Evolutionary conservation across 495 filamentous ascomycete species (phyloP).

Genomic region (Penicilliopsis zonata): DNA sequence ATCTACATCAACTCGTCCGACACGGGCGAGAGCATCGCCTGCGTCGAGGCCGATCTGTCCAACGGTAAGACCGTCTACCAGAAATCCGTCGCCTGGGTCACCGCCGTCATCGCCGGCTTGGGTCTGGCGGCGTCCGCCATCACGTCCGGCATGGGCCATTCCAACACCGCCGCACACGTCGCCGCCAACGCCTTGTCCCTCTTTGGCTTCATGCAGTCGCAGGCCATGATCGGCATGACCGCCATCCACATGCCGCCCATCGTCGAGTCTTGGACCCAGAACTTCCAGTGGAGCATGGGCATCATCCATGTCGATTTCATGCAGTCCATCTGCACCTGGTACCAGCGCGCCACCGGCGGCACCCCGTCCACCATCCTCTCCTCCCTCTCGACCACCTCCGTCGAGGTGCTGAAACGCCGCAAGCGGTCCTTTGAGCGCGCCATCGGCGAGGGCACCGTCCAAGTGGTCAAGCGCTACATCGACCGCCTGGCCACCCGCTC

Average conservation of each 20-base stretch:
- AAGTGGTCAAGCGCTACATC: slow-evolving; percentile 32
- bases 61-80: slow-evolving; percentile 93
- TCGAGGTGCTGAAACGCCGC: slow-evolving; percentile 67
- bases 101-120: slow-evolving; percentile 75
- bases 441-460: slow-evolving; percentile 21
- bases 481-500: slow-evolving; percentile 38
- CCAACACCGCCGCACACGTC: slow-evolving; percentile 94
- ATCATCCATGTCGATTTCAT: slow-evolving; percentile 84
- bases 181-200: slow-evolving; percentile 87
- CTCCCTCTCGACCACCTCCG: slow-evolving; percentile 60
- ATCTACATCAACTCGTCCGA: slow-evolving; percentile 62
- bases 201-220: slow-evolving; percentile 91
- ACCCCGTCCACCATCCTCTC: slow-evolving; percentile 72
- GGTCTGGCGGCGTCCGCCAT: slow-evolving; percentile 76
- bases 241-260: slow-evolving; percentile 79
- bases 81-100: slow-evolving; percentile 76
- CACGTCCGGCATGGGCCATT: slow-evolving; percentile 71
- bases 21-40: slow-evolving; percentile 58
- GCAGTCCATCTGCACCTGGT: slow-evolving; percentile 86
- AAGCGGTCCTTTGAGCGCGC: slow-evolving; percentile 34
- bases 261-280: slow-evolving; percentile 90
- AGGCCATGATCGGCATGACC: slow-evolving; percentile 88
- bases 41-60: slow-evolving; percentile 77
- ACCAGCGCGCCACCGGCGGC: slow-evolving; percentile 87
- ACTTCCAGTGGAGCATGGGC: slow-evolving; percentile 98